These are phyloP conservation scores for Immersiella caudata DNA, from an alignment of 495 filamentous ascomycete species.

Conservation along the genomic window DNA sequence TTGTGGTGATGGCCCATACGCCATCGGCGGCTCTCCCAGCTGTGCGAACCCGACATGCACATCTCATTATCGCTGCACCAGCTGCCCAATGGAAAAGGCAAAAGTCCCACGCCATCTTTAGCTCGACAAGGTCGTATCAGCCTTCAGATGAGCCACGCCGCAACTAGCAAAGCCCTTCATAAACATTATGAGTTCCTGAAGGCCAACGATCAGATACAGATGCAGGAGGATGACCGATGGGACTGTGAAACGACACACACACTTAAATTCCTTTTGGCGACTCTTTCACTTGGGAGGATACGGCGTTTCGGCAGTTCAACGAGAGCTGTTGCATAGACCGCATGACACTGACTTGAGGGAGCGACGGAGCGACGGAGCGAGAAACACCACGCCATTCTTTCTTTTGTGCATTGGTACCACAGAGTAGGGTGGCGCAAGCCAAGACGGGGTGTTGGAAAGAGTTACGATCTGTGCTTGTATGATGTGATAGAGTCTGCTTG, in stretches of 20 bases:
- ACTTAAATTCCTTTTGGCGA: not conserved
- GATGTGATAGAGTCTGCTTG: not conserved
- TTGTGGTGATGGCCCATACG: conserved; percentile 8
- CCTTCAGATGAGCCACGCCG: not conserved
- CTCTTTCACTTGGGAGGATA: not conserved
- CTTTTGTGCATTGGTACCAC: not conserved
- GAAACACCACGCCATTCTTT: not conserved
- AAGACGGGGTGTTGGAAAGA: not conserved
- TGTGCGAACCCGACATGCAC: not conserved
- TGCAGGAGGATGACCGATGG: not conserved
- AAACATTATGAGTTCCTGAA: not conserved
- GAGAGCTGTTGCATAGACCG: not conserved
- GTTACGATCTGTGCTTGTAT: not conserved
- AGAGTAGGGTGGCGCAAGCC: not conserved
- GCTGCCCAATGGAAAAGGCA: not conserved
- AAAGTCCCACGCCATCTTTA: not conserved
- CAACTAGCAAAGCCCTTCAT: not conserved
- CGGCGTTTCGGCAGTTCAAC: not conserved
- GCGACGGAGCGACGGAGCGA: not conserved
- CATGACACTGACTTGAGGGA: not conserved
- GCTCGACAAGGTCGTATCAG: not conserved
- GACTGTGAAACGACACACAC: not conserved
- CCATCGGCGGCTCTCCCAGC: not conserved
- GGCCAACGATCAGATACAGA: not conserved
- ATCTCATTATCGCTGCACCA: not conserved